A percentile compares a stretch with the other conserved stretches of the same genome.
Conservation (phyloP, 495 filamentous ascomycete genomes). For the Penicillium chermesinum region DNA sequence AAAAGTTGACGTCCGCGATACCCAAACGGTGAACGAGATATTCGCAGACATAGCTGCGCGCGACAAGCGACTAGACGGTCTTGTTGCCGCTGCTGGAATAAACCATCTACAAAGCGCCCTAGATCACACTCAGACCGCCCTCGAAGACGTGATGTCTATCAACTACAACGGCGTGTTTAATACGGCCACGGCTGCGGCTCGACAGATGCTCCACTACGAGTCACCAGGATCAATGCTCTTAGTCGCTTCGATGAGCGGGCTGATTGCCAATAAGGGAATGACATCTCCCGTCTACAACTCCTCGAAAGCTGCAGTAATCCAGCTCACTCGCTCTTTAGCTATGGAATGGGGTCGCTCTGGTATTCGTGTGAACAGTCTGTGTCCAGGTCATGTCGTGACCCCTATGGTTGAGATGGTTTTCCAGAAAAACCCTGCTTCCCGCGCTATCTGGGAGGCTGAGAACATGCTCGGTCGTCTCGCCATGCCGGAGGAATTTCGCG, state of each 20-base stretch:
- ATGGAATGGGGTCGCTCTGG: conserved; percentile 54
- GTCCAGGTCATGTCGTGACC: conserved; percentile 39
- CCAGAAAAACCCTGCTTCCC: conserved; percentile 55
- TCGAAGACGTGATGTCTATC: too few relatives aligned
- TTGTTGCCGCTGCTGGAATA: conserved; percentile 81
- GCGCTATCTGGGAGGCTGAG: conserved; percentile 33
- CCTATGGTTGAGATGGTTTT: conserved; percentile 35
- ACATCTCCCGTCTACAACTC: conserved; percentile 63
- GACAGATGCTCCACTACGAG: conserved; percentile 54
- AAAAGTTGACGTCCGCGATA: too few relatives aligned
- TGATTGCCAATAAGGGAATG: conserved; percentile 64
- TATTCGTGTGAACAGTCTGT: conserved; percentile 44
- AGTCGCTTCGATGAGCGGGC: conserved; percentile 74
- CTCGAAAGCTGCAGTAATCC: conserved; percentile 61
- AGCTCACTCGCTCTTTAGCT: conserved; percentile 58
- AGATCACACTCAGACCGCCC: conserved; percentile 62
- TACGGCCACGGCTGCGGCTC: too few relatives aligned
- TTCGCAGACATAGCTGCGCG: conserved; percentile 40
- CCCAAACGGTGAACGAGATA: conserved; percentile 19
- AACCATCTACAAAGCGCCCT: conserved; percentile 58
- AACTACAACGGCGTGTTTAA: too few relatives aligned
- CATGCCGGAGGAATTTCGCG: conserved; percentile 38
- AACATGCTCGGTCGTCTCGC: conserved; percentile 37
- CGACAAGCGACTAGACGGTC: conserved; percentile 55
- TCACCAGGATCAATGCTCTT: conserved; percentile 59